These are phyloP conservation scores for Chrysophaeum taylorii DNA, from an alignment of 352 stramenopile genomes.

Conservation along the genomic window DNA sequence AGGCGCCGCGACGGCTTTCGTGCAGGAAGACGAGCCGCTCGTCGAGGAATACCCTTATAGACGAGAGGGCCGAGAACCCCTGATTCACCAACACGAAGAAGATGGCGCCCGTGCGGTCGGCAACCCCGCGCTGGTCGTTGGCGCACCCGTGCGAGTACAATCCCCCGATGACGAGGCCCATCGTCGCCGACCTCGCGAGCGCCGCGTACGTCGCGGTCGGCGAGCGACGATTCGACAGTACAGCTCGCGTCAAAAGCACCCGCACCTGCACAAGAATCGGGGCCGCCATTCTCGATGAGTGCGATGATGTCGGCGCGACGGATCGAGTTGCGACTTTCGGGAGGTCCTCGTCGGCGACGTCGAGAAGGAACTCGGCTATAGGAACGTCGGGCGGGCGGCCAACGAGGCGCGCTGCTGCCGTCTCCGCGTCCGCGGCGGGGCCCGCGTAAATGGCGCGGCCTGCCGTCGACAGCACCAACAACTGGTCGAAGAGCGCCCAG, in stretches of 20 bases:
- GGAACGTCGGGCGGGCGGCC: no score
- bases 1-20: slow-evolving; percentile 4
- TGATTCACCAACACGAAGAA: slow-evolving; percentile 18
- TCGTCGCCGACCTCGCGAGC: not conserved
- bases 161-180: slow-evolving; percentile 10
- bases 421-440: not conserved
- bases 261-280: not conserved
- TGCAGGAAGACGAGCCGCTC: slow-evolving; percentile 21
- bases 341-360: not conserved
- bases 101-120: slow-evolving; percentile 10
- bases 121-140: not conserved
- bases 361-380: not conserved
- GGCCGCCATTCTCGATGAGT: not conserved
- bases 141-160: not conserved
- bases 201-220: slow-evolving; percentile 4
- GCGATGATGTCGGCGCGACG: not conserved
- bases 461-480: slow-evolving; percentile 37
- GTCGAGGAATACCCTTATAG: slow-evolving; percentile 17
- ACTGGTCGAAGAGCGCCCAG: slow-evolving; percentile 44
- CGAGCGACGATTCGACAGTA: not conserved
- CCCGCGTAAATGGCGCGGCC: not conserved
- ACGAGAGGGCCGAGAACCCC: slow-evolving; percentile 18
- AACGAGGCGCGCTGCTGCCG: not conserved
- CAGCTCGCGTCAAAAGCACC: slow-evolving; percentile 1
- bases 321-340: not conserved